These are phyloP conservation scores for Irpex sp. DNA, from an alignment of 1,284 basidiomycete species.

Conservation along the genomic window DNA sequence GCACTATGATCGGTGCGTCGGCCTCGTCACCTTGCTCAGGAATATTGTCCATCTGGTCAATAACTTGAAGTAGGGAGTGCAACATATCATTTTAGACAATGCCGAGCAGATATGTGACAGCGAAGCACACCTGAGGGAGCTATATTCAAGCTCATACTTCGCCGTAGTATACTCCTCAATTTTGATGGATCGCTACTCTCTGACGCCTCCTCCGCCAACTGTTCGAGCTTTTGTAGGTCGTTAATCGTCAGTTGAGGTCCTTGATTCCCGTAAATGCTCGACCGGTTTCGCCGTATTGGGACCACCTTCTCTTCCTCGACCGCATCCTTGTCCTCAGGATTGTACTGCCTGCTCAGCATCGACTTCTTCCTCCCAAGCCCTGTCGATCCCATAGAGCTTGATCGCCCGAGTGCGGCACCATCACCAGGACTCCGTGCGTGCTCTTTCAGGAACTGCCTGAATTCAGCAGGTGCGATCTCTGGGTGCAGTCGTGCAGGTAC, in stretches of 20 bases:
- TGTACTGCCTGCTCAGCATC: constrained; percentile 89
- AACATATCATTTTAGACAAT: constrained; percentile 1
- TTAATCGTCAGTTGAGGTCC: constrained; percentile 82
- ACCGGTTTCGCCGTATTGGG: constrained; percentile 65
- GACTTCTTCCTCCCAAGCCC: constrained; percentile 76
- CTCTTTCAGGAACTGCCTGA: constrained; percentile 91
- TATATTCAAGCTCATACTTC: constrained; percentile 86
- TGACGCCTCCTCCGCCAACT: constrained; percentile 86
- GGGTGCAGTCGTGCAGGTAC: constrained; percentile 95
- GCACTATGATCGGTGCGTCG: constrained; percentile 87
- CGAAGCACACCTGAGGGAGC: constrained; percentile 73
- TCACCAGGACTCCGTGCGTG: constrained; percentile 72
- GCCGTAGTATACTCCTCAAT: constrained; percentile 78
- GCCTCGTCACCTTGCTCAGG: constrained; percentile 72
- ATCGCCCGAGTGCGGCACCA: constrained; percentile 34
- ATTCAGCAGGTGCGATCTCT: constrained; percentile 95
- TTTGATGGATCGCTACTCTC: constrained; percentile 81
- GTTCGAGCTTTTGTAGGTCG: constrained; percentile 91
- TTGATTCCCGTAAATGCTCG: constrained; percentile 56
- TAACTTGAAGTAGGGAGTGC: constrained; percentile 36
- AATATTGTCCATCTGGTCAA: constrained; percentile 65
- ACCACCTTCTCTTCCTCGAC: constrained; percentile 61
- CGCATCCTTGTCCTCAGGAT: constrained; percentile 66
- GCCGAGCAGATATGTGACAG: constrained; percentile 1
- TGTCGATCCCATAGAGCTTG: constrained; percentile 33